Evolutionary conservation across 768 basidiomycete species (phyloP), one percentile per base, ranked within the genome.

Genomic region (Symmetrospora coprosmae): DNA sequence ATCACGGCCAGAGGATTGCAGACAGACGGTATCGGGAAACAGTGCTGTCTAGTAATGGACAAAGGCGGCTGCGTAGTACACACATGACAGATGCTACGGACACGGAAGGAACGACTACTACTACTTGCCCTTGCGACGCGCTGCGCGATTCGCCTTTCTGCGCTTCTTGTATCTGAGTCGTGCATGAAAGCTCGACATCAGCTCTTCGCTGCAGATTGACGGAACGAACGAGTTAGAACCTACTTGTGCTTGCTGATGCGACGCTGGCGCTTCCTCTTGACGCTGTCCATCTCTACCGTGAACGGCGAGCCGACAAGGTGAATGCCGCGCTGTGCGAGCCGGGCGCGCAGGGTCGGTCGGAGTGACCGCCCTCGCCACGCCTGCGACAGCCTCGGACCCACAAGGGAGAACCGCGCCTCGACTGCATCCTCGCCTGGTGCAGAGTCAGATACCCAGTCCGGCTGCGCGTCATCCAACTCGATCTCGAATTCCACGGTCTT

Each of bases 161-260:
- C 55, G 39, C 40, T 58, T 58, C 55, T 58, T 58, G 41, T 45
- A 58, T 34, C 55, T 58, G 37, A 5, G 21, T 11, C 23, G 45
- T 46, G 28, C 33, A 13, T 11, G 38, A 14, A 16, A 31, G 30
- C 8, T 11, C 33, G 27, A 11, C 5, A 7, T 17, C 45, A 8
- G 43, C 6, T 45, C 31, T 23, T 19, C 28, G 7, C 50, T n/a
- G n/a, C n/a, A n/a, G n/a, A n/a, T n/a, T n/a, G n/a, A n/a, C n/a
- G n/a, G n/a, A n/a, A 4, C 33, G 28, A 35, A 52, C 4, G 3
- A 6, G 25, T 13, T 33, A 50, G 23, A 19, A 58, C 55, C 46
- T 27, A 58, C 55, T 58, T 58, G 41, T 58, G 55, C 30, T 47
- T 58, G 31, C 55, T 58, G 21, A 58, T 58, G 19, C 55, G 27